phyloP scores from a whole-genome alignment of 495 filamentous ascomycete species.

The Penicillium ucsense region DNA sequence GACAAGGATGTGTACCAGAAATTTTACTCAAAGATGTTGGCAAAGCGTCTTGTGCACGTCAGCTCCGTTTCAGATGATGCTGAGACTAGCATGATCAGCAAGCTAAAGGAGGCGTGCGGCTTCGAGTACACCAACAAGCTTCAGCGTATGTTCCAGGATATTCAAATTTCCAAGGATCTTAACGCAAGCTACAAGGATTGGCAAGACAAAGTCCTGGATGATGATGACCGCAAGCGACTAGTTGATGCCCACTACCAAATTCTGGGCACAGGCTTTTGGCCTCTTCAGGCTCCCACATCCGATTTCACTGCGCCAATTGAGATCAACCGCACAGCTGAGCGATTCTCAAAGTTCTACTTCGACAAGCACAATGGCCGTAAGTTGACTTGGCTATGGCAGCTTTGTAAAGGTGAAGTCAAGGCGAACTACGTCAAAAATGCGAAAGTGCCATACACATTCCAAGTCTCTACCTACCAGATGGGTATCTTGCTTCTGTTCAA shows the following conservation, averaged over 20 bases:
- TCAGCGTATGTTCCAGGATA: slow-evolving; percentile 99
- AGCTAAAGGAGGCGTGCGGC: slow-evolving; percentile 96
- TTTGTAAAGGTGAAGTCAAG: slow-evolving; percentile 95
- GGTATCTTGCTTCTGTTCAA: slow-evolving; percentile 95
- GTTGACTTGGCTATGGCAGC: slow-evolving; percentile 94
- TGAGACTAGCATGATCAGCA: slow-evolving; percentile 98
- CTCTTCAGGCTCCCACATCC: slow-evolving; percentile 73
- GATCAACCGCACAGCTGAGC: slow-evolving; percentile 76
- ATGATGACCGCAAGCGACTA: slow-evolving; percentile 47
- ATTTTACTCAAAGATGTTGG: slow-evolving; percentile 95
- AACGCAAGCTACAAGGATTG: slow-evolving; percentile 76
- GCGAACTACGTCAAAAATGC: slow-evolving; percentile 80
- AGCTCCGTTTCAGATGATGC: slow-evolving; percentile 94
- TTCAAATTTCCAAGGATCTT: slow-evolving; percentile 96
- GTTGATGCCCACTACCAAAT: slow-evolving; percentile 79
- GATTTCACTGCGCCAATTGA: slow-evolving; percentile 77
- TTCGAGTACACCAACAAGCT: slow-evolving; percentile 99
- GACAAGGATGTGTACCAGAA: slow-evolving; percentile 99
- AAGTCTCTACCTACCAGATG: slow-evolving; percentile 96
- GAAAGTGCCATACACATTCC: slow-evolving; percentile 93
- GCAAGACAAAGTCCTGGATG: slow-evolving; percentile 50
- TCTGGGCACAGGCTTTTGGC: slow-evolving; percentile 96
- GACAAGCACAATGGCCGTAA: slow-evolving; percentile 95
- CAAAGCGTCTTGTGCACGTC: slow-evolving; percentile 86
- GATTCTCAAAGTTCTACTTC: slow-evolving; percentile 85